Percentiles rank a stretch among this genome's conserved stretches.
Evolutionary conservation across 2,329 filamentous ascomycete genomes (phyloP).

Genomic region (Pseudogymnoascus sp.): DNA sequence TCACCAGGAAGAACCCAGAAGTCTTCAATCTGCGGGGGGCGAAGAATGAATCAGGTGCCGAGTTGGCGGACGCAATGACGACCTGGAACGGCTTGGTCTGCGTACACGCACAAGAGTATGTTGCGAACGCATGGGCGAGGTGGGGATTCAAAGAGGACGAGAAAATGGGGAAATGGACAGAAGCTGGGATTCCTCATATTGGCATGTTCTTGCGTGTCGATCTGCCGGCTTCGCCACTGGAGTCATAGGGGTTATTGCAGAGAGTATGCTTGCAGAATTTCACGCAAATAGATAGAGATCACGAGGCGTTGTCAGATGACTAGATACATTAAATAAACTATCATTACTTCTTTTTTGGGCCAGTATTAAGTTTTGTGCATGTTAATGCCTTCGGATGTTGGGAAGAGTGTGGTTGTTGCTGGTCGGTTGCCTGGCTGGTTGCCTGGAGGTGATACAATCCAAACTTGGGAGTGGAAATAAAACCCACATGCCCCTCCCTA

Average conservation of each 20-base stretch:
- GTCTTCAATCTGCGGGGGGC: conserved; percentile 39
- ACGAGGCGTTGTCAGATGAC: neutral
- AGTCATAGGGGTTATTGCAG: neutral
- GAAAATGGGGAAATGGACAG: conserved; percentile 66
- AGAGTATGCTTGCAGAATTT: neutral
- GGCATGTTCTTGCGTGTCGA: conserved; percentile 63
- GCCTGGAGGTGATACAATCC: neutral
- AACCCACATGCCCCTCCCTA: neutral
- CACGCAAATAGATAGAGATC: neutral
- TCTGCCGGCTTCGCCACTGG: neutral
- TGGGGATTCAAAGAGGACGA: conserved; percentile 70
- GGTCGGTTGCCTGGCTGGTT: neutral
- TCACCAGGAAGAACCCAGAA: conserved; percentile 47
- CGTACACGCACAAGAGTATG: conserved; percentile 66
- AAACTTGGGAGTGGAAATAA: neutral
- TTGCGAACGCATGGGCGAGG: conserved; percentile 57
- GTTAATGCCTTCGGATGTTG: neutral
- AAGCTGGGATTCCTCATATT: conserved; percentile 77
- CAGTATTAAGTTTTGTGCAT: neutral
- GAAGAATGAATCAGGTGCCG: conserved; percentile 16
- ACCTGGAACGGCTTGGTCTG: conserved; percentile 69
- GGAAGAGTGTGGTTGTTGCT: neutral
- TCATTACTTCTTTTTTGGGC: neutral
- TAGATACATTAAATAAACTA: neutral
- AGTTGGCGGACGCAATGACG: conserved; percentile 37